Evolutionary conservation across 768 basidiomycete species (phyloP), one percentile per base, ranked within the genome.

Genomic region (Psilocybe cubensis): DNA sequence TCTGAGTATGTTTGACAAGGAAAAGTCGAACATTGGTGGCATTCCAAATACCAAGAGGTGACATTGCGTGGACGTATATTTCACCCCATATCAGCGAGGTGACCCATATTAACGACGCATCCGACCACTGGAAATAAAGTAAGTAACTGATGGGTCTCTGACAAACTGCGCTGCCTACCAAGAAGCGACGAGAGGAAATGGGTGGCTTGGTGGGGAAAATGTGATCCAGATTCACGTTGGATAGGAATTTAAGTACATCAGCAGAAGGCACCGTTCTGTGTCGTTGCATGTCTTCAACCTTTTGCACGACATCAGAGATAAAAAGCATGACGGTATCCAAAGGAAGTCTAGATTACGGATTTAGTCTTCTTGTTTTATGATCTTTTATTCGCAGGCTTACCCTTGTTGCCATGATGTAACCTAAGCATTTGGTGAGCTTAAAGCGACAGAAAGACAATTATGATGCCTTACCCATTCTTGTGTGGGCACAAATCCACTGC

Each of bases 371-470:
- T 33, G 42, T 14, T 35, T 4, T 12, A 24, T 20, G 43, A 57
- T n/a, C 58, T 44, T 25, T 20, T 33, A 49, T 52, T n/a, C 20
- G 14, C 46, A 48, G 52, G 40, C 76, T 68, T 63, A 93, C 94
- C 96, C 96, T 81, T 96, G 93, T 64, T 96, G 92, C 96, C 96
- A 98, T 2, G 95, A 95, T 20, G 91, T 84, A 3, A 94, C 89
- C 91, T 91, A 25, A 42, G 8, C n/a, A 42, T 9, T 6, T 29
- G 8, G 28, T 55, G 18, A 45, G 35, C 35, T 18, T 7, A 44
- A 24, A 14, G 8, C 12, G 12, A 40, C 45, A 44, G 35, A 27
- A 18, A 38, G 11, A 10, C 24, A 23, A 65, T 28, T 59, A 50
- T 18, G n/a, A 31, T 47, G n/a, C 66, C 81, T 54, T 61, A 94